phyloP scores from a whole-genome alignment of 192 early-diverging fungal species.

The Gonapodya sp. region DNA sequence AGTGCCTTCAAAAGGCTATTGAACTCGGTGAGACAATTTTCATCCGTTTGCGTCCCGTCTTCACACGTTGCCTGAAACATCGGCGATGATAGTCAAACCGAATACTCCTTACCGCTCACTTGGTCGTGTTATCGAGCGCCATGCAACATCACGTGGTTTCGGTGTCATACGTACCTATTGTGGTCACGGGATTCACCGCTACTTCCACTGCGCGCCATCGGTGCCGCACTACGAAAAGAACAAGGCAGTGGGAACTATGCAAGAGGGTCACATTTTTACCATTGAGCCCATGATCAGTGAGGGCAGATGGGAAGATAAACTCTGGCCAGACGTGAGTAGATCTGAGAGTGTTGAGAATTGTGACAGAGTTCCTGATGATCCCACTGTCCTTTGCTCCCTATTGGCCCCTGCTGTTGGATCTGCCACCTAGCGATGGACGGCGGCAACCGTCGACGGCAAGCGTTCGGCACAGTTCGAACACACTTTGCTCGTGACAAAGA shows the following conservation, averaged over 20 bases:
- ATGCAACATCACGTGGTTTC: conserved; percentile 75
- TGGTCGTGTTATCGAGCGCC: conserved; percentile 78
- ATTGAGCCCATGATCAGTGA: conserved; percentile 99
- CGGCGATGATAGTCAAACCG: conserved; percentile 60
- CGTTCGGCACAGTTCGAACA: conserved; percentile 97
- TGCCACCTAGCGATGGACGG: conserved; percentile 55
- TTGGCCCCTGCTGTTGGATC: not conserved
- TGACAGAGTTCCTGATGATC: not conserved
- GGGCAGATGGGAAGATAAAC: conserved; percentile 47
- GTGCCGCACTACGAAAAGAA: conserved; percentile 94
- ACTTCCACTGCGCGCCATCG: conserved; percentile 86
- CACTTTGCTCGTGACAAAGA: conserved; percentile 84
- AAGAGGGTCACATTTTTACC: conserved; percentile 90
- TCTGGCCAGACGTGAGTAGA: conserved; percentile 32
- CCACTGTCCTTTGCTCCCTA: not conserved
- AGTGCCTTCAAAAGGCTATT: conserved; percentile 89
- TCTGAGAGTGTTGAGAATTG: not conserved
- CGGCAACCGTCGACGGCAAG: conserved; percentile 83
- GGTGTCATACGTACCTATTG: conserved; percentile 87
- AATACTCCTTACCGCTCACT: conserved; percentile 86
- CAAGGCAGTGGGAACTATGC: conserved; percentile 93
- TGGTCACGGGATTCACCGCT: conserved; percentile 79
- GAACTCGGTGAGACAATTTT: conserved; percentile 50
- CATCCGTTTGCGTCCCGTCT: not conserved
- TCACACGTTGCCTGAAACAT: not conserved